Percentiles rank a stretch among this genome's conserved stretches.
Evolutionary conservation across 2,329 filamentous ascomycete species (phyloP).

Genomic region (Rutstroemia sp.): DNA sequence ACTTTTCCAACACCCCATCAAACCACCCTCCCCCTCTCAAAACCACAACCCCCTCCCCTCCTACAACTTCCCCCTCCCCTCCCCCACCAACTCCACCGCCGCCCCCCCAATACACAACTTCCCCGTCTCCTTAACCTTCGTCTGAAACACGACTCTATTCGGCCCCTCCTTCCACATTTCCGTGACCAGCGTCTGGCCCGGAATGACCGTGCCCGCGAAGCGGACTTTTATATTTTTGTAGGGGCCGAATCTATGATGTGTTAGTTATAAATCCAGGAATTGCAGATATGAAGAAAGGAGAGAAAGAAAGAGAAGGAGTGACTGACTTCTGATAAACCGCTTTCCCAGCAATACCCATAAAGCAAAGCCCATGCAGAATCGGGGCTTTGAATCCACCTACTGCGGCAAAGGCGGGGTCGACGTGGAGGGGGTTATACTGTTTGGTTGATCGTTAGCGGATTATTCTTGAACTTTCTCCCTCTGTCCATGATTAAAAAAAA

Average conservation of each 20-base stretch:
- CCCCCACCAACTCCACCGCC: conserved; percentile 58
- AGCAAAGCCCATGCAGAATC: conserved; percentile 95
- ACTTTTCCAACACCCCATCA: not conserved
- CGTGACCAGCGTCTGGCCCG: conserved; percentile 82
- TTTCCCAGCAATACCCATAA: conserved; percentile 85
- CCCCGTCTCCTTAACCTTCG: conserved; percentile 85
- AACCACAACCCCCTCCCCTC: not conserved
- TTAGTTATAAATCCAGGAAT: too few relatives aligned
- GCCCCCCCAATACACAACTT: conserved; percentile 79
- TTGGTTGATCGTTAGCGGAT: not conserved
- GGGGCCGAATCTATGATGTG: conserved; percentile 44
- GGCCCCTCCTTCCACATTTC: conserved; percentile 91
- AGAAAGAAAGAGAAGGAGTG: too few relatives aligned
- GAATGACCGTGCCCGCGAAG: conserved; percentile 78
- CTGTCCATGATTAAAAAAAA: too few relatives aligned
- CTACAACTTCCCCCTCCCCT: conserved; percentile 5
- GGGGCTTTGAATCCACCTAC: conserved; percentile 90
- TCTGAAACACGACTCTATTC: conserved; percentile 74
- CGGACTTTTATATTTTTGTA: conserved; percentile 91
- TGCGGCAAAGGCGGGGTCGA: conserved; percentile 90
- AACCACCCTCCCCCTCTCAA: not conserved
- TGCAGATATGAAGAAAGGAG: too few relatives aligned
- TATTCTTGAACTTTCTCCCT: too few relatives aligned
- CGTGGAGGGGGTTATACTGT: conserved; percentile 62
- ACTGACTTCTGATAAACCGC: conserved; percentile 70